Base-by-base conservation (phyloP, 2,329 filamentous ascomycete genomes). In the Beauveria rudraprayagi region DNA sequence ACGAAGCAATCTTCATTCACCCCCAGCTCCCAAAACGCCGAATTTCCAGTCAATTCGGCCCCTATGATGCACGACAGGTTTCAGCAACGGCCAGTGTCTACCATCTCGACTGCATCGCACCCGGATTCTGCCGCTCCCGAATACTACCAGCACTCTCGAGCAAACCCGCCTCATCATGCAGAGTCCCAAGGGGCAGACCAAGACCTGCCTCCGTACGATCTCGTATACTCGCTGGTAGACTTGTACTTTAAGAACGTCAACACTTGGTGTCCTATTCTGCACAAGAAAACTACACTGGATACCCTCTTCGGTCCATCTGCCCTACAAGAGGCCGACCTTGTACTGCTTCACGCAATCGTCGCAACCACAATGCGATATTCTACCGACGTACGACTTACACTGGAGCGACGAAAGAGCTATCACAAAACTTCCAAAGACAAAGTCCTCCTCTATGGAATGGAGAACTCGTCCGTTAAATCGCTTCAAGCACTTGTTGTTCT, bases 221-320 rank as follows among this genome's bases (percentile, higher is more conserved):
- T 91, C 6, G 75, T 91, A 0, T 91, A 91, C 67, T 81, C 85
- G 2, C 74, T 92, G 11, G 87, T 88, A 7, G 88, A 91, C 66
- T 78, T 91, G 0, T 92, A 90, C 70, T 92, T 92, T 68, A 89
- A 90, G 64, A 86, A 91, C 68, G 84, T 91, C 70, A 91, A 91
- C 68, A 88, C 87, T 0, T 92, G 89, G 88, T 96, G 91, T 70
- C 92, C 92, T 0, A 94, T 96, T 26, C 78, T 96, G n/a, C 91
- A 96, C 73, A 85, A 91, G 24, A 86, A 90, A 68, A 86, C 88
- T 4, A 96, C 91, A 0, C 74, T 96, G 9, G 90, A 96, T 67
- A 85, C 86, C 0, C 79, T 96, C 0, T 96, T 96, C 66, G 91
- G 91, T 0, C 84, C 87, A 1, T 84, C 86, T 0, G 83, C 87